Conservation (phyloP, 345 rosid genomes). For the Gossypium turneri region DNA sequence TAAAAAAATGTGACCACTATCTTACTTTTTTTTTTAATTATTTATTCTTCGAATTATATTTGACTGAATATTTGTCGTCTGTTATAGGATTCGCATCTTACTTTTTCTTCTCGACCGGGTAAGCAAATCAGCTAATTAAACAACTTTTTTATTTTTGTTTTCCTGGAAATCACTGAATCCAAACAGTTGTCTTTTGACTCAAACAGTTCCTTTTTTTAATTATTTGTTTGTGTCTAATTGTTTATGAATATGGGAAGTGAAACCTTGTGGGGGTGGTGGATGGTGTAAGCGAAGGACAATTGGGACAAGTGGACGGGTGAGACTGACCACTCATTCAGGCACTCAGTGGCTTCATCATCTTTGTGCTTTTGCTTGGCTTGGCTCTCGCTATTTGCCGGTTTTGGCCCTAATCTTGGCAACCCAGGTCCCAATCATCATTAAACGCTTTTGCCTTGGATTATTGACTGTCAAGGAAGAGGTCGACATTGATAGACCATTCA, state of each 20-base stretch:
- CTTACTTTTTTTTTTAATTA: not conserved
- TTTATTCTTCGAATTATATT: not conserved
- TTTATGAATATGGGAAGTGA: not conserved
- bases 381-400: not conserved
- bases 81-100: constrained; percentile 13
- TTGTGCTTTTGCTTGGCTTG: not conserved
- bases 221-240: not conserved
- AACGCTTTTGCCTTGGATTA: constrained; percentile 15
- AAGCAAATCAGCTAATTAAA: not conserved
- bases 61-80: constrained; percentile 5
- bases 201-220: not conserved
- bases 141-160: not conserved
- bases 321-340: not conserved
- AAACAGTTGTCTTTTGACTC: not conserved
- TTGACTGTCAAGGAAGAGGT: constrained; percentile 18
- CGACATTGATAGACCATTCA: constrained; percentile 31
- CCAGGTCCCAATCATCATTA: not conserved
- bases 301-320: not conserved
- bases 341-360: not conserved
- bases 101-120: not conserved
- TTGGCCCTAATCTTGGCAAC: not conserved
- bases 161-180: not conserved
- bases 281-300: not conserved
- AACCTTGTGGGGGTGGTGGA: not conserved
- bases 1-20: not conserved